Conservation (phyloP, 2,329 filamentous ascomycete genomes). For the Diaporthe capsici region DNA sequence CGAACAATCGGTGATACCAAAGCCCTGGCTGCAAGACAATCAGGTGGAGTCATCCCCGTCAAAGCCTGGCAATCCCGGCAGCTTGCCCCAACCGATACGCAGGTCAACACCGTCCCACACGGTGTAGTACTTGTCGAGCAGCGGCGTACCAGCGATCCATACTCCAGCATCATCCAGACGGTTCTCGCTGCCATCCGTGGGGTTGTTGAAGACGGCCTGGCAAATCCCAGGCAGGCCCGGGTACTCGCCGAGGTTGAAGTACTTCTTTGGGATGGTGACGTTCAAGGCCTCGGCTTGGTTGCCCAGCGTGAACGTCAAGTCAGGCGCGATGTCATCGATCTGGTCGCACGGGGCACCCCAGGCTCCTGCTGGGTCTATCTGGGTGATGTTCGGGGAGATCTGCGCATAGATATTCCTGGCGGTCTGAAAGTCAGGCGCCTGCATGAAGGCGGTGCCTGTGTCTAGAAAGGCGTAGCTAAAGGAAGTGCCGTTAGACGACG, state of each 20-base stretch:
- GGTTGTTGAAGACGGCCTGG: slow-evolving; percentile 50
- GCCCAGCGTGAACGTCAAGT: slow-evolving; percentile 51
- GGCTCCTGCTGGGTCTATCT: slow-evolving; percentile 49
- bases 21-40: neutral
- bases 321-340: slow-evolving; percentile 47
- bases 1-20: neutral
- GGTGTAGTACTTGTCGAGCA: slow-evolving; percentile 54
- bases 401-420: slow-evolving; percentile 49
- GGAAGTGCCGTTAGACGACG: slow-evolving; percentile 38
- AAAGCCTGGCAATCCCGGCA: neutral
- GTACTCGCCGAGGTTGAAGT: slow-evolving; percentile 53
- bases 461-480: slow-evolving; percentile 49
- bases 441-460: slow-evolving; percentile 50
- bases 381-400: slow-evolving; percentile 50
- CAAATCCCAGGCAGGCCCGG: slow-evolving; percentile 48
- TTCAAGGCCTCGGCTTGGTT: slow-evolving; percentile 44
- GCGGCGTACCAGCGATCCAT: slow-evolving; percentile 52
- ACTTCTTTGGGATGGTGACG: slow-evolving; percentile 48
- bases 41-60: neutral
- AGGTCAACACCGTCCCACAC: slow-evolving; percentile 51
- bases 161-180: slow-evolving; percentile 40
- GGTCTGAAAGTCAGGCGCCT: slow-evolving; percentile 49
- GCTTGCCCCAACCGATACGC: slow-evolving; percentile 45
- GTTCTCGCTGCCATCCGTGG: slow-evolving; percentile 41
- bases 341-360: slow-evolving; percentile 53